Percentiles rank a stretch among this genome's conserved stretches.
phyloP scores from a whole-genome alignment of 176 grass and related monocot genomes.

The Juncus effusus region DNA sequence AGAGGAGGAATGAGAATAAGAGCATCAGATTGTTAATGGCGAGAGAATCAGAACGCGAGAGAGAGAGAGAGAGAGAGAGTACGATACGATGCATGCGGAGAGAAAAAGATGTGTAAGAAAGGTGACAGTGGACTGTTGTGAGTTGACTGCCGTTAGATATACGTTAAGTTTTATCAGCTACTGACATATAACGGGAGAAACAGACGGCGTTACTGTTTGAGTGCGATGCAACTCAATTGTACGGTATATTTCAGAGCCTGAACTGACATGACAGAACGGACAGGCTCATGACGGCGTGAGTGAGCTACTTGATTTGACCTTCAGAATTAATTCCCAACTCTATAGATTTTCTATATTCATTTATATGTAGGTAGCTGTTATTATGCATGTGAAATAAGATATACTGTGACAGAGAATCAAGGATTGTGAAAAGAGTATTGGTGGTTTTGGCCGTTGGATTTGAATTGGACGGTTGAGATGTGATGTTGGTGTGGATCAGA shows the following conservation, averaged over 20 bases:
- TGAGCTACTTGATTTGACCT: neutral
- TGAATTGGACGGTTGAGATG: too few species aligned
- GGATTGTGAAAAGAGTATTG: too few species aligned
- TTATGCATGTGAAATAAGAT: too few species aligned
- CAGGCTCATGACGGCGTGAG: too few species aligned
- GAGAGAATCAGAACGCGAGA: neutral
- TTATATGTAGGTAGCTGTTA: too few species aligned
- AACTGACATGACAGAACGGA: too few species aligned
- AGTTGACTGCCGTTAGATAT: slow-evolving; percentile 18
- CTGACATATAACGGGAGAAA: neutral
- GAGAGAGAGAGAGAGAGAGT: neutral
- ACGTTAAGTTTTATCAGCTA: neutral
- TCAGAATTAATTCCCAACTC: neutral
- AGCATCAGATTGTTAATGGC: slow-evolving; percentile 19
- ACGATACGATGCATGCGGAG: slow-evolving; percentile 18
- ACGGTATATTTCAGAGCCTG: too few species aligned
- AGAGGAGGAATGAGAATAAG: slow-evolving; percentile 15
- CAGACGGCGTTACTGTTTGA: neutral
- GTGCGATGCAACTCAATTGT: neutral
- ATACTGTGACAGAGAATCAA: too few species aligned
- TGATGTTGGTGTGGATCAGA: too few species aligned
- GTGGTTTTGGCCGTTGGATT: too few species aligned
- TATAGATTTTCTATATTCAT: neutral
- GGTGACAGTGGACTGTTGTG: slow-evolving; percentile 14
- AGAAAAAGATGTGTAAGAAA: neutral